Conservation (phyloP, 345 rosid genomes). For the Brassica juncea region DNA sequence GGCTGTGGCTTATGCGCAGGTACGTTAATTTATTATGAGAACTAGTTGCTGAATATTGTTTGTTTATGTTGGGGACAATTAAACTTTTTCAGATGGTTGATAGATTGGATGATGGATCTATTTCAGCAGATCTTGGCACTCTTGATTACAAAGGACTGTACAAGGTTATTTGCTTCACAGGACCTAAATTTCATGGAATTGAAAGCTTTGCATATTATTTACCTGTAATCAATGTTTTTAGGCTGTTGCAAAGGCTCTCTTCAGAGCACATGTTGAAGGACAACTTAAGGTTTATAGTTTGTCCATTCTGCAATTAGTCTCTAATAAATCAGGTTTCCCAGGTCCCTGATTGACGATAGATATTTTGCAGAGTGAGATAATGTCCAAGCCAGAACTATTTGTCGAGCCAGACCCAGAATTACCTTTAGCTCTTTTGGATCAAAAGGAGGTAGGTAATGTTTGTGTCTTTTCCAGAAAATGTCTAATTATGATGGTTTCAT, state of each 20-base stretch:
- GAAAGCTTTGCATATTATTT: slow-evolving; percentile 18
- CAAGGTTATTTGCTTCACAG: slow-evolving; percentile 55
- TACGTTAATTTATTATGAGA: slow-evolving; percentile 4
- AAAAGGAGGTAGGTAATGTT: slow-evolving; percentile 93
- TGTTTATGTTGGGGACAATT: neutral
- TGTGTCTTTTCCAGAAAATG: neutral
- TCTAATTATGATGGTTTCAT: slow-evolving; percentile 1
- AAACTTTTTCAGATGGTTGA: slow-evolving; percentile 74
- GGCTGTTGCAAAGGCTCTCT: slow-evolving; percentile 96
- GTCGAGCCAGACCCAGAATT: slow-evolving; percentile 96
- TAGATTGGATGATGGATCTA: slow-evolving; percentile 82
- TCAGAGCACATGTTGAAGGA: slow-evolving; percentile 96
- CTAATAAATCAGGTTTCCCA: neutral
- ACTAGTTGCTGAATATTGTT: neutral
- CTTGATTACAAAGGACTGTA: slow-evolving; percentile 85
- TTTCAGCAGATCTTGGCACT: slow-evolving; percentile 68
- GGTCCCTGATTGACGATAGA: neutral
- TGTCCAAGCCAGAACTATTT: slow-evolving; percentile 93
- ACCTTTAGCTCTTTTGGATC: slow-evolving; percentile 91
- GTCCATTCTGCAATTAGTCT: neutral
- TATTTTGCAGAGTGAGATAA: slow-evolving; percentile 77
- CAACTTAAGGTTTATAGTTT: slow-evolving; percentile 70
- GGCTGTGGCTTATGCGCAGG: slow-evolving; percentile 96
- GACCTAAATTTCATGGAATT: slow-evolving; percentile 8
- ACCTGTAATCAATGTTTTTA: slow-evolving; percentile 42